These are phyloP conservation scores for Cladosporium sp. DNA, from an alignment of 2,329 filamentous ascomycete genomes.

Conservation along the genomic window DNA sequence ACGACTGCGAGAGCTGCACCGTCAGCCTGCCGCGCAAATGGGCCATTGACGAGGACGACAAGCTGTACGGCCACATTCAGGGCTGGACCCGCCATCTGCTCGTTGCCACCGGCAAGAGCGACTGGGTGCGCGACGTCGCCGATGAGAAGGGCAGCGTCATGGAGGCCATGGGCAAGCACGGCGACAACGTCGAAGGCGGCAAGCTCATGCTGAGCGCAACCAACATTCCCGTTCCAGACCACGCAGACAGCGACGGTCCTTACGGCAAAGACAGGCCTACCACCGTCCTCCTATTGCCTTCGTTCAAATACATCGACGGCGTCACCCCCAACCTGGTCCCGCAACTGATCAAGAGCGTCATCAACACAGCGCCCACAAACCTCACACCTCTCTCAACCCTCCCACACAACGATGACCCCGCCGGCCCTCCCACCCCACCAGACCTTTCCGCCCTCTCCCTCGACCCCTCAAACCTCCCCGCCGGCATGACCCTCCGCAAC, in stretches of 20 bases:
- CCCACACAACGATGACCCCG: constrained; percentile 24
- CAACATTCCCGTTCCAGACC: constrained; percentile 77
- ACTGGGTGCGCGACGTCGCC: constrained; percentile 87
- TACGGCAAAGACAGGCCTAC: constrained; percentile 66
- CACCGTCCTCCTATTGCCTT: constrained; percentile 78
- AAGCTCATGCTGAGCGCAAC: constrained; percentile 88
- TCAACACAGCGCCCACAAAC: constrained; percentile 73
- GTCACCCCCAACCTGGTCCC: constrained; percentile 75
- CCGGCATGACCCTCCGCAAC: constrained; percentile 57
- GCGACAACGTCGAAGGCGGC: constrained; percentile 39
- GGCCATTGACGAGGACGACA: constrained; percentile 71
- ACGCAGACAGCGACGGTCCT: constrained; percentile 55
- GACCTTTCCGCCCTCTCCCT: constrained; percentile 19
- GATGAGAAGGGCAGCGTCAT: constrained; percentile 73
- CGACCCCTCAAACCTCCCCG: constrained; percentile 29
- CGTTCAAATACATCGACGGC: constrained; percentile 79
- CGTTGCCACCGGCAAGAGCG: constrained; percentile 91
- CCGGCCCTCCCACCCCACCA: constrained; percentile 20
- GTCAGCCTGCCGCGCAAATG: constrained; percentile 75
- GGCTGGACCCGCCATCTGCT: constrained; percentile 87
- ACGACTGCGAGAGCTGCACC: constrained; percentile 80
- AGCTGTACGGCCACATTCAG: constrained; percentile 80
- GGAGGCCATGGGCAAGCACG: constrained; percentile 50
- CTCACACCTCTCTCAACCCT: constrained; percentile 57
- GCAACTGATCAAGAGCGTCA: constrained; percentile 67